Conservation (phyloP, 345 rosid genomes). For the Dimocarpus longan region DNA sequence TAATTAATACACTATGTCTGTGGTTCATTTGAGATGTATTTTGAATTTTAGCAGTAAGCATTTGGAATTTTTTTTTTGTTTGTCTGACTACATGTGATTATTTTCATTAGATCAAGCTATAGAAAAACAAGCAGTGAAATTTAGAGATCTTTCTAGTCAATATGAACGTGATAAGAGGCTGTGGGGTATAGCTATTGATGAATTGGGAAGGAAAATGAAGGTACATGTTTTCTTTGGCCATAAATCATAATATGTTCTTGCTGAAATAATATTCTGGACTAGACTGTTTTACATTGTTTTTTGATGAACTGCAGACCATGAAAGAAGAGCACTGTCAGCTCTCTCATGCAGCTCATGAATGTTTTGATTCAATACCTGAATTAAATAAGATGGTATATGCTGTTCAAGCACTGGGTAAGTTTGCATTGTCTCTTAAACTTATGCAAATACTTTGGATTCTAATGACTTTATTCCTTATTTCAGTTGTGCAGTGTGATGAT, state of each 20-base stretch:
- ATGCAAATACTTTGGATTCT: background rate
- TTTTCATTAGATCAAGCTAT: slow-evolving; percentile 33
- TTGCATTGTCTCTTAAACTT: background rate
- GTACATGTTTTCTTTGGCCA: slow-evolving; percentile 17
- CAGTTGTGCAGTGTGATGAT: slow-evolving; percentile 48
- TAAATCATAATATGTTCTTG: background rate
- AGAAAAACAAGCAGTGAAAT: slow-evolving; percentile 24
- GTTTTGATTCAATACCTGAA: slow-evolving; percentile 45
- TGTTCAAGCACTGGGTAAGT: slow-evolving; percentile 49
- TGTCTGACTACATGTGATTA: slow-evolving; percentile 4
- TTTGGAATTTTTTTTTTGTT: background rate
- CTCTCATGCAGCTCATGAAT: slow-evolving; percentile 43
- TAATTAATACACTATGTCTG: background rate
- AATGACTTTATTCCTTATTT: slow-evolving; percentile 5
- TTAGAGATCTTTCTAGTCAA: slow-evolving; percentile 31
- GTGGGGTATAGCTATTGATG: slow-evolving; percentile 30
- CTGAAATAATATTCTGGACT: background rate
- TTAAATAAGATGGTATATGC: slow-evolving; percentile 43
- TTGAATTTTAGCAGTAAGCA: background rate
- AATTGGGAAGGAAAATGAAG: slow-evolving; percentile 35
- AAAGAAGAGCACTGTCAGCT: slow-evolving; percentile 47
- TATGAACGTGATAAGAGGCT: slow-evolving; percentile 34
- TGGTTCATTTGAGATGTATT: background rate
- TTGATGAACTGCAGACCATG: slow-evolving; percentile 34
- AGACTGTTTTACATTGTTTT: slow-evolving; percentile 1